phyloP scores from a whole-genome alignment of 2,329 filamentous ascomycete species.

The Cordyceps farinosa region DNA sequence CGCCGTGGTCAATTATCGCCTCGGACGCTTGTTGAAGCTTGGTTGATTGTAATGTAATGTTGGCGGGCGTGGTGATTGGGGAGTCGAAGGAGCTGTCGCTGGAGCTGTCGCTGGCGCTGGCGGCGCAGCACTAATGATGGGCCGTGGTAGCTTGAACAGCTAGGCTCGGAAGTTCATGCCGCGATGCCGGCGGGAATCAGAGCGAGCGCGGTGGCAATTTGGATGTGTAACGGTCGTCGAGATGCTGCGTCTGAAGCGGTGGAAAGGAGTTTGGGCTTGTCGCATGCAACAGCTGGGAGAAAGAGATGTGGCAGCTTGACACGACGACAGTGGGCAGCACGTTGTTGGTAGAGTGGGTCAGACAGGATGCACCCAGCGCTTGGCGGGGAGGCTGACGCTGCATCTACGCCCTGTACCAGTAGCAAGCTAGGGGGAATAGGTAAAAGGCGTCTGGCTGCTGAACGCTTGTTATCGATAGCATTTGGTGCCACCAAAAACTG shows the following conservation, averaged over 20 bases:
- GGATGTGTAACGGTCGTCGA: neutral
- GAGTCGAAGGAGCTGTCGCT: neutral
- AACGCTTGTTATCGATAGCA: slow-evolving; percentile 2
- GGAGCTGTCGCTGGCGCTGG: neutral
- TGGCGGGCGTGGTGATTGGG: slow-evolving; percentile 12
- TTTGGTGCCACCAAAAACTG: slow-evolving; percentile 1
- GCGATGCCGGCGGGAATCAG: neutral
- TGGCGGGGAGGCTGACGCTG: neutral
- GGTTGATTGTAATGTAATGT: slow-evolving; percentile 3
- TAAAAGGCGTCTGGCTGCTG: neutral
- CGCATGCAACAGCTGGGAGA: slow-evolving; percentile 6
- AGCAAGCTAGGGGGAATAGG: neutral
- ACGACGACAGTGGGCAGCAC: neutral
- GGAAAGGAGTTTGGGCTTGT: neutral
- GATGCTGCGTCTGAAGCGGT: neutral
- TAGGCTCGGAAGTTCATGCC: slow-evolving; percentile 10
- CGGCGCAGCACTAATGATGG: slow-evolving; percentile 8
- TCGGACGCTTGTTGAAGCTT: neutral
- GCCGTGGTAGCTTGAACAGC: slow-evolving; percentile 1
- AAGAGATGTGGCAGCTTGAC: slow-evolving; percentile 14
- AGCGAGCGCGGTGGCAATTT: neutral
- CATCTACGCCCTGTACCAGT: neutral
- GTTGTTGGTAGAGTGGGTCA: slow-evolving; percentile 13
- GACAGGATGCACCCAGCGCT: slow-evolving; percentile 2
- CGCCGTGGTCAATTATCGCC: slow-evolving; percentile 23